Conservation (phyloP, 164 flowering plant species). For the Magnolia sinica region DNA sequence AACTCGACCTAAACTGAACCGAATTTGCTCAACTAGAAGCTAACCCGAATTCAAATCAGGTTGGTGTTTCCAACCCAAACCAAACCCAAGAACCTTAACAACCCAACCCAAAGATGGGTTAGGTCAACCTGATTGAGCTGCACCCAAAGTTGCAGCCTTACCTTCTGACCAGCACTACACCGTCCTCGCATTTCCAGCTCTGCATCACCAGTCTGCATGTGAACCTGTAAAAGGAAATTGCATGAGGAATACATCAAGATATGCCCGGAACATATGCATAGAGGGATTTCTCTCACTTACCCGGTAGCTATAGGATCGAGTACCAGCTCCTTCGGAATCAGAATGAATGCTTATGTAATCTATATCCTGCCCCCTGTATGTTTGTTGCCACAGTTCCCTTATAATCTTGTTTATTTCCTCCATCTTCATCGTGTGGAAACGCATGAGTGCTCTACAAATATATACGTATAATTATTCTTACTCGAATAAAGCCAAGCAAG, state of each 20-base stretch:
- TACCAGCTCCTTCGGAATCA: conserved; percentile 96
- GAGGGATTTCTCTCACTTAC: conserved; percentile 25
- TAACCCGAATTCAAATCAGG: neutral
- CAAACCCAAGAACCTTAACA: neutral
- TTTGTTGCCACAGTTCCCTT: conserved; percentile 96
- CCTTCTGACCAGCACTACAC: conserved; percentile 99
- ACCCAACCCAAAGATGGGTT: neutral
- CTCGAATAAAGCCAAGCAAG: too few relatives aligned
- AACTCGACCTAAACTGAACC: neutral
- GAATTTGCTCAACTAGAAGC: neutral
- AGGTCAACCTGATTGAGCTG: neutral
- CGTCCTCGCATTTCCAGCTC: conserved; percentile 99
- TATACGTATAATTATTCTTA: neutral
- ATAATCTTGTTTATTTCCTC: conserved; percentile 98
- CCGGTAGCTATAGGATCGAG: conserved; percentile 95
- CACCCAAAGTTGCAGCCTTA: conserved; percentile 10
- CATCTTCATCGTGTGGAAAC: conserved; percentile 99
- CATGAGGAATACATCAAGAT: conserved; percentile 3
- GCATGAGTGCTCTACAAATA: conserved; percentile 83
- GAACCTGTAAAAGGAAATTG: conserved; percentile 46
- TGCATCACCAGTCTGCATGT: conserved; percentile 97
- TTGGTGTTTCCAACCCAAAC: neutral
- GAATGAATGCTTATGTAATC: conserved; percentile 93
- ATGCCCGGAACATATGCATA: neutral
- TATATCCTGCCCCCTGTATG: conserved; percentile 98